Base-by-base conservation (phyloP, 1,284 basidiomycete species). In the Sphaerobolus stellatus region DNA sequence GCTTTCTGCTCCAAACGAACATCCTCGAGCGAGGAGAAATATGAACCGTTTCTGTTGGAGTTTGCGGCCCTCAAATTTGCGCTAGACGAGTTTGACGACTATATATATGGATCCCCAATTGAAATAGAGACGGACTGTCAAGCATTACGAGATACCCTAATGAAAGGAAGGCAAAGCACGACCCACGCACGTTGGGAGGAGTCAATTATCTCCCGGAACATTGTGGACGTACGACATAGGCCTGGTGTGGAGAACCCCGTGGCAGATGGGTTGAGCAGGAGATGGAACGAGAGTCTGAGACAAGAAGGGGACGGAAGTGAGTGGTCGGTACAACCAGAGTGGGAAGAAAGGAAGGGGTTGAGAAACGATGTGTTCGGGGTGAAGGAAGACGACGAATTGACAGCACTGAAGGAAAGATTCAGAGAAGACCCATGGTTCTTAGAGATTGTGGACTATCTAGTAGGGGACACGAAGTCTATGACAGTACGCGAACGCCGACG, bases 61-160 rank as follows among this genome's bases (percentile, higher is more conserved):
- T 59, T 64, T 27, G 59, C 55, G 8, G 55, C 57, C 4, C 51
- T 60, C 16, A 58, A 62, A 41, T 63, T 51, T 29, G 58, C 51
- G 4, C n/a, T 62, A 3, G 59, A 57, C 25, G 53, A 59, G 16
- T 62, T 59, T 31, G 54, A 22, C 46, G 51, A 29, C 48, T 28
- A 8, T 24, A 63, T 62, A 3, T 58, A 34, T 33, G 61, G 60
- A 0, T 54, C 52, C 8, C 58, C 56, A 4, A 59, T 58, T 11
- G 62, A 62, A 9, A 22, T 65, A 0, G 56, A 56, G 31, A 65
- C 59, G 1, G 64, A 66, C 50, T 63, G 60, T 52, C 54, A 62
- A 38, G 62, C 58, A 16, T 55, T 63, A 0, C 22, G 48, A 13
- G 61, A 64, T 33, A 28, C 55, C 3, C 50, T 64, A 0, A 36